A percentile compares a stretch with the other conserved stretches of the same genome.
Evolutionary conservation across 345 rosid species (phyloP).

Genomic region (Lepidium aucheri): DNA sequence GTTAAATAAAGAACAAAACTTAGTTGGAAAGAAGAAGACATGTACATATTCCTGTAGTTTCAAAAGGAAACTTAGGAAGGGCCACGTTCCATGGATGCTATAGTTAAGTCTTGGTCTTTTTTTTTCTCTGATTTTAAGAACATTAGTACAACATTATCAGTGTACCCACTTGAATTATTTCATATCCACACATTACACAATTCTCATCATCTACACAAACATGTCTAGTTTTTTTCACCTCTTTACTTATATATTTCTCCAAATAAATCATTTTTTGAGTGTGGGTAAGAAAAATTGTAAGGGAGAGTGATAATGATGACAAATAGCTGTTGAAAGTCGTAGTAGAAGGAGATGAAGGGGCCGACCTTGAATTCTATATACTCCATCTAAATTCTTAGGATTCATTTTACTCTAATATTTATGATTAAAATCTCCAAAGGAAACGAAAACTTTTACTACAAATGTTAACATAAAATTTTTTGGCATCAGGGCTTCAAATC

Average conservation of each 20-base stretch:
- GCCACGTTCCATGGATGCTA: not conserved
- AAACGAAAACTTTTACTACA: not conserved
- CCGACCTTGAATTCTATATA: conserved; percentile 15
- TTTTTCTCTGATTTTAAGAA: conserved; percentile 13
- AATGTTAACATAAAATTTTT: not conserved
- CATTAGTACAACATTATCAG: conserved; percentile 16
- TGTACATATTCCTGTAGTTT: conserved; percentile 2
- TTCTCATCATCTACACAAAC: conserved; percentile 9
- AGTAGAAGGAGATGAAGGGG: not conserved
- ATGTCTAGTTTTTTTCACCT: conserved; percentile 2
- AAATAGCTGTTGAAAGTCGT: conserved; percentile 3
- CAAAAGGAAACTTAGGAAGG: conserved; percentile 10
- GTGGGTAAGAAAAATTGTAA: not conserved
- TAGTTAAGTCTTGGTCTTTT: conserved; percentile 16
- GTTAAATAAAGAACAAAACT: conserved; percentile 7
- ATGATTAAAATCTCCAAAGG: not conserved
- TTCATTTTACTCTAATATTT: not conserved
- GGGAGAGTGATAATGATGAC: conserved; percentile 19
- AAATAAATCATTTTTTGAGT: not conserved
- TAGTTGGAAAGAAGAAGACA: conserved; percentile 6
- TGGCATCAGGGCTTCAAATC: too few relatives aligned
- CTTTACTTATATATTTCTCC: not conserved
- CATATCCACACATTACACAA: conserved; percentile 16
- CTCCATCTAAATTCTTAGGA: conserved; percentile 16
- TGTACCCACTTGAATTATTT: conserved; percentile 12